phyloP scores from a whole-genome alignment of 2,329 filamentous ascomycete species.

The Cryphonectria naterciae region DNA sequence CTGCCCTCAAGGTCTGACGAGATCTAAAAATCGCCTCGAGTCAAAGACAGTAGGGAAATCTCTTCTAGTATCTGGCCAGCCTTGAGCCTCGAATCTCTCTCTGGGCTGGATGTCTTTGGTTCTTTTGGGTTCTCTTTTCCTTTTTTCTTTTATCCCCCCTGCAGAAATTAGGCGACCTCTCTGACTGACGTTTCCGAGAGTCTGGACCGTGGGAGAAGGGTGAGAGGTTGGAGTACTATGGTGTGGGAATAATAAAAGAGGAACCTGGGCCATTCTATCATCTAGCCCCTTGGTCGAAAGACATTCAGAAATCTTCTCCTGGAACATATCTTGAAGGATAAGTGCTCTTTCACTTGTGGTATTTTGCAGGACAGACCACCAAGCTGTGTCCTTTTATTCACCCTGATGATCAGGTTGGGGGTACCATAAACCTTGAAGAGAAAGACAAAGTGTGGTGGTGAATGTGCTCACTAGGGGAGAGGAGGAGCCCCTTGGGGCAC shows the following conservation, averaged over 20 bases:
- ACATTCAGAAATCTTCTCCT: not conserved
- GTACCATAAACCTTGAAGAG: not conserved
- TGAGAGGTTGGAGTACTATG: not conserved
- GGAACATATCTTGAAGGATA: not conserved
- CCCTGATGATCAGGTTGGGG: not conserved
- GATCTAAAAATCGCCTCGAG: constrained; percentile 27
- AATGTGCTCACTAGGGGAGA: constrained; percentile 6
- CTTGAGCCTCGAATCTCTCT: not conserved
- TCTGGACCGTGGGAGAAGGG: not conserved
- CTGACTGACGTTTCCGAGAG: constrained; percentile 18
- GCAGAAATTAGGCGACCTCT: constrained; percentile 21
- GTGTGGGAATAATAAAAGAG: constrained; percentile 17
- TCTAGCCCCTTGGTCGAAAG: not conserved
- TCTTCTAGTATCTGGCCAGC: not conserved
- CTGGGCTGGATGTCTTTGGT: constrained; percentile 12
- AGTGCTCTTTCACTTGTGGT: not conserved
- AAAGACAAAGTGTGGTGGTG: not conserved
- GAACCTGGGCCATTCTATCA: not conserved
- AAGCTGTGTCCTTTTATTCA: not conserved
- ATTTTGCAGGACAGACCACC: not conserved
- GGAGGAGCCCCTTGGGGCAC: not conserved
- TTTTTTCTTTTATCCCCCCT: not conserved
- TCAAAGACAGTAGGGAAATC: constrained; percentile 26
- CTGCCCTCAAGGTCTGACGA: constrained; percentile 23
- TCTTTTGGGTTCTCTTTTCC: not conserved